phyloP scores from a whole-genome alignment of 2,329 filamentous ascomycete genomes.

The Diplodia mutila region DNA sequence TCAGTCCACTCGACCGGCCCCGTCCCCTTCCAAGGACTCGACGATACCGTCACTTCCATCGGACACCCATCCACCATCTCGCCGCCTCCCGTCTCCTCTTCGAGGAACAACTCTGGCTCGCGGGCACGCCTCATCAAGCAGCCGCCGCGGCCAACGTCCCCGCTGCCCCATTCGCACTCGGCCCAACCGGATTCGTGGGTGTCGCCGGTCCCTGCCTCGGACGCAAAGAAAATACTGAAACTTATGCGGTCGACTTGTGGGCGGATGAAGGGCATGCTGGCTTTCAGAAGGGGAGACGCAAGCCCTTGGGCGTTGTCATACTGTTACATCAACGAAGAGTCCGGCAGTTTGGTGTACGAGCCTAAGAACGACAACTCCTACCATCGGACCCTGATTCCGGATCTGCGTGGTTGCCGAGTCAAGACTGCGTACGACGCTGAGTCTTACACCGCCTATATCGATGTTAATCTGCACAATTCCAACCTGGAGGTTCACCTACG shows the following conservation, averaged over 20 bases:
- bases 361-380: conserved; percentile 67
- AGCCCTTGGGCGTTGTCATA: conserved; percentile 71
- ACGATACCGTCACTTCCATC: conserved; percentile 47
- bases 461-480: conserved; percentile 57
- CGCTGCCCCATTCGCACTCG: conserved; percentile 35
- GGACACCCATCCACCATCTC: conserved; percentile 47
- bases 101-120: conserved; percentile 34
- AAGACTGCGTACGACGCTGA: conserved; percentile 54
- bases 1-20: conserved; percentile 69
- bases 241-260: conserved; percentile 79
- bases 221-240: conserved; percentile 72
- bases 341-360: conserved; percentile 75
- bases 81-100: conserved; percentile 35
- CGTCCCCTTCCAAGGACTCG: conserved; percentile 52
- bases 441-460: conserved; percentile 54
- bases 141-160: conserved; percentile 33
- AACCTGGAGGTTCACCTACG: conserved; percentile 67
- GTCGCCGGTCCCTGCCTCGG: conserved; percentile 58
- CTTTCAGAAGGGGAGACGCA: conserved; percentile 67
- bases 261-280: conserved; percentile 76
- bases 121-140: conserved; percentile 39
- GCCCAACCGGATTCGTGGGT: conserved; percentile 41
- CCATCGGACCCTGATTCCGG: conserved; percentile 69
- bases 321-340: conserved; percentile 77
- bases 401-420: conserved; percentile 75